Evolutionary conservation across 371 early-diverging fungal species (phyloP), one percentile per base, ranked within the genome.

Genomic region (Mortierella sp.): DNA sequence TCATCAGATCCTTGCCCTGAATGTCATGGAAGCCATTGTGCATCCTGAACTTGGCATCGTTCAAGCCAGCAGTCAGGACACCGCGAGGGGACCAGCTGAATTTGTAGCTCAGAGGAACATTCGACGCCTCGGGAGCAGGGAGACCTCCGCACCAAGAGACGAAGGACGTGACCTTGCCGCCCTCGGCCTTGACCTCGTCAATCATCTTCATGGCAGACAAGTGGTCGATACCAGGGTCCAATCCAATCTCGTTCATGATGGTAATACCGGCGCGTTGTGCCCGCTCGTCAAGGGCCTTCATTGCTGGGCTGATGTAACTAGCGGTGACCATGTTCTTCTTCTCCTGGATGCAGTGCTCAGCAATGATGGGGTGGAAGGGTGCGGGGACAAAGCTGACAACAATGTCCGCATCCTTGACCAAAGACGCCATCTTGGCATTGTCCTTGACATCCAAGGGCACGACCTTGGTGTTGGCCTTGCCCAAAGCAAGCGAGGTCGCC

Each of bases 221-320:
- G 87, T 99, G 99, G 83, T 99, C 99, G 74, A 99, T 97, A 77
- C 99, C 99, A 6, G 99, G 99, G 89, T 99, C 99, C 74, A 99
- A 90, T 29, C 99, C 99, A 63, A 99, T 97, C 90, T 99, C 99
- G 88, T 99, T 98, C 90, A 99, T 92, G 63, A 99, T 94, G 35
- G 95, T 93, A 21, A 99, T 91, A 32, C 94, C 96, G 16, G 97
- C 96, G 46, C 93, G 92, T 83, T 94, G 93, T 8, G 99, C 99
- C 24, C 94, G 84, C 56, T 91, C 88, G 81, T 97, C 93, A 74
- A 94, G 88, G 21, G 84, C 91, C 80, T 92, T 88, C 99, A 99
- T 99, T 51, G 95, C 98, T 4, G 95, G 92, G 8, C 98, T 98
- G 32, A 98, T 95, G 84, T 99, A 99, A 88, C 96, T 96, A 46